Base-by-base conservation (phyloP, 2,329 filamentous ascomycete species). In the Penicillium nordicum region DNA sequence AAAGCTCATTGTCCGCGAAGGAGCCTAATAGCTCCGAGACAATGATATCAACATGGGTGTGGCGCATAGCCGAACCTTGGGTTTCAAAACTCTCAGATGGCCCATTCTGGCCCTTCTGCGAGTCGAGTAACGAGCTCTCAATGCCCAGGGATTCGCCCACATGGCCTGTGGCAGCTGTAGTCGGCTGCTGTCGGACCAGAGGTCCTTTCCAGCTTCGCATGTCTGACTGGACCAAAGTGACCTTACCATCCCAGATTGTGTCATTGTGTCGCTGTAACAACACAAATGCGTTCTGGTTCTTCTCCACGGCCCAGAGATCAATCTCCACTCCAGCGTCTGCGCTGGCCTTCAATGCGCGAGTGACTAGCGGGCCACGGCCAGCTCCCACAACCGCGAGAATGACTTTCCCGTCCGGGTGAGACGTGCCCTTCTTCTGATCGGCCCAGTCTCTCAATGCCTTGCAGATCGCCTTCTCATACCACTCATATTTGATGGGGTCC, bases 151-250 rank as follows among this genome's bases (percentile, higher is more conserved):
- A 67, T 61, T 75, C 69, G 16, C 71, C 72, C 32, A 74, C 69
- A 2, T 66, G 63, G 36, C 62, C 65, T 23, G 59, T 50, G 7
- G 55, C 45, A 40, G 51, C 48, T 36, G 63, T 57, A 27, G 58
- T 51, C 42, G 61, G 53, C 25, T 63, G 63, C 50, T 59, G 69
- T 58, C 55, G 66, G 50, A 71, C 65, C 18, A 57, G 65, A 1
- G 93, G 93, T 0, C 95, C 95, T 67, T 89, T 89, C 95, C 95
- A 99, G 57, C 88, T 88, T 47, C 94, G 87, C 94, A 99, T 99
- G 72, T 99, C 94, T 0, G 92, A 96, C 76, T 96, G 95, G 62
- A 97, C 88, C 32, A 99, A 84, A 1, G 87, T 92, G 21, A 97
- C 93, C 51, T 82, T 83, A 23, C 87, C 85, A 55, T 80, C 82